Evolutionary conservation across 805 yeast species (phyloP).

Genomic region (Wickerhamiella sergipiensis): DNA sequence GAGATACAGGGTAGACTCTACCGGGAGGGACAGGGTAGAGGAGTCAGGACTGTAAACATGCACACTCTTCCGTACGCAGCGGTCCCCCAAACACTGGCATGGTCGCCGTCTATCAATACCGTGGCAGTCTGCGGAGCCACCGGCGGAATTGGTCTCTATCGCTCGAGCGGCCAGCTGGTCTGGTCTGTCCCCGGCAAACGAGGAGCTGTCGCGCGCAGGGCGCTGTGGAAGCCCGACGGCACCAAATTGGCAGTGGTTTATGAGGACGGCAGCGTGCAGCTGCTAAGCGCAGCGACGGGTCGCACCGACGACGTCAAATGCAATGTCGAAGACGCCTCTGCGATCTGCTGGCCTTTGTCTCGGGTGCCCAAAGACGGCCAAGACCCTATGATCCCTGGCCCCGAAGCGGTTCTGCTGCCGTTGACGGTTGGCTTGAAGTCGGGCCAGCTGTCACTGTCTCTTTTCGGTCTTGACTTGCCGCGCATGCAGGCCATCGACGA

Average conservation of each 20-base stretch:
- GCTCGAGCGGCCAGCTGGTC: conserved; percentile 17
- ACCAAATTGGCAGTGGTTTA: conserved; percentile 33
- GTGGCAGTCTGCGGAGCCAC: not conserved
- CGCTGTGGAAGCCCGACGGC: conserved; percentile 30
- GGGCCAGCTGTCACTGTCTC: not conserved
- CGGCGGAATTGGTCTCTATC: conserved; percentile 6
- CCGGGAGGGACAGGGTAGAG: no score
- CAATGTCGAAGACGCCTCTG: conserved; percentile 2
- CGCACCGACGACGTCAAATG: conserved; percentile 10
- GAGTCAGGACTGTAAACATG: not conserved
- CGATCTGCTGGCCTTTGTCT: conserved; percentile 13
- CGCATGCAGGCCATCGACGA: not conserved
- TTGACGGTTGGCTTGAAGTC: conserved; percentile 2
- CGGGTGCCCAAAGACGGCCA: not conserved
- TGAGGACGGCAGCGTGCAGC: conserved; percentile 29
- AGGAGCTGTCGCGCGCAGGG: conserved; percentile 1
- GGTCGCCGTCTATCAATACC: not conserved
- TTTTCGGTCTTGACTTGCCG: conserved; percentile 3
- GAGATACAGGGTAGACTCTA: no score
- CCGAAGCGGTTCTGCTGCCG: not conserved
- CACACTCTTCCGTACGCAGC: not conserved
- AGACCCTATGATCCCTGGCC: not conserved
- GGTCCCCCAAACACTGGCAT: not conserved
- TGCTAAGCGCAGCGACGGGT: conserved; percentile 37
- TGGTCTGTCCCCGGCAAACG: conserved; percentile 14